Base-by-base conservation (phyloP, 345 rosid species). In the Cochlearia excelsa region DNA sequence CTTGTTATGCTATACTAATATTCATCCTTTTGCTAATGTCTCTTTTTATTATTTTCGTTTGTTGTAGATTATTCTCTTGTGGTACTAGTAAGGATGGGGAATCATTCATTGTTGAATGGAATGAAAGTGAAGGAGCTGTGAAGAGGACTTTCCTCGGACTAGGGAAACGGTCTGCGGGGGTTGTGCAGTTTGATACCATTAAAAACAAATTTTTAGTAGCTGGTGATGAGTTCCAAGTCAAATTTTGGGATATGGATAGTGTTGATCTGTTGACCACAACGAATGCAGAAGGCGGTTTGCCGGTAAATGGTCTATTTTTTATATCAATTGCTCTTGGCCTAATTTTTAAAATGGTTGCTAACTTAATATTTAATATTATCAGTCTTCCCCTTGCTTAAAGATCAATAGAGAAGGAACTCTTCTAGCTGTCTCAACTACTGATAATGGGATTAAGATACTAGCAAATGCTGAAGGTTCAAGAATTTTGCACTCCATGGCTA, bases 181-280 rank as follows among this genome's bases (percentile, higher is more conserved):
- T 84, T 46, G 84, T 84, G 49, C 90, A 84, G 66, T 84, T 84
- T n/a, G 87, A 84, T 71, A 80, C 84, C 27, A 81, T 81, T 42
- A 81, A 82, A 60, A 84, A 78, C 50, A 75, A 76, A 6, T 84
- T 76, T 68, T 81, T 81, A 71, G 87, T 83, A 70, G 84, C 83
- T 65, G 90, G 87, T 58, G 90, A 84, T 73, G 90, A 84, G 54
- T 84, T 76, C 70, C 77, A 77, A 60, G 63, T 82, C 59, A 84
- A 84, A 77, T 80, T 84, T 62, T 84, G 90, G 90, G 90, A 84
- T 57, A 84, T 84, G 87, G 90, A 84, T 66, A 76, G 74, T 73
- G 69, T 73, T 76, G 80, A 78, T 48, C 83, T 80, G 60, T 71
- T 84, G 72, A 73, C 78, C 10, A 53, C 79, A 50, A 68, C 74